These are phyloP conservation scores for Lachnellula arida DNA, from an alignment of 2,329 filamentous ascomycete genomes.

Conservation along the genomic window DNA sequence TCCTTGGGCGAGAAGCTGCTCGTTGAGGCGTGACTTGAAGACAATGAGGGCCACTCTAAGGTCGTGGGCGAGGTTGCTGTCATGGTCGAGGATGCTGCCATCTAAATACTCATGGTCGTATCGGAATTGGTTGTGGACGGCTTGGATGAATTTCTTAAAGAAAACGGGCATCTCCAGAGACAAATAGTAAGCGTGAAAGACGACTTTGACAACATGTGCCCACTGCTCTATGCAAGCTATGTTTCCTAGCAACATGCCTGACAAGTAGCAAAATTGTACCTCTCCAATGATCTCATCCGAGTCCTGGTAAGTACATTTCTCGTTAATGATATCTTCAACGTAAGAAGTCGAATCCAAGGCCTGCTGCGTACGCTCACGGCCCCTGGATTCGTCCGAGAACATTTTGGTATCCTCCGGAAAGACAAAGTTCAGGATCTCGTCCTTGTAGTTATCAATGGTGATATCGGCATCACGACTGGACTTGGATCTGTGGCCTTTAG, in stretches of 20 bases:
- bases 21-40: constrained; percentile 51
- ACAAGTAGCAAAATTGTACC: constrained; percentile 55
- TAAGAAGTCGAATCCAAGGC: constrained; percentile 46
- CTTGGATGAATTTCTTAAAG: constrained; percentile 42
- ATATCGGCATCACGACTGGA: constrained; percentile 4
- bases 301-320: constrained; percentile 30
- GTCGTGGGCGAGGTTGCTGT: constrained; percentile 26
- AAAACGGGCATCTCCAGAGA: constrained; percentile 41
- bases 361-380: constrained; percentile 38
- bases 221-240: constrained; percentile 57
- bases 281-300: constrained; percentile 50
- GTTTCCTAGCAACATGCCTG: constrained; percentile 54
- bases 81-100: constrained; percentile 36
- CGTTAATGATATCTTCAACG: constrained; percentile 39
- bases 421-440: constrained; percentile 45
- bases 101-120: constrained; percentile 49
- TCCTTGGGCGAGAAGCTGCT: constrained; percentile 38
- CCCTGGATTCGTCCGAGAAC: constrained; percentile 36
- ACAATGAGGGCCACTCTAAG: constrained; percentile 46
- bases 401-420: constrained; percentile 41
- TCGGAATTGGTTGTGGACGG: constrained; percentile 50
- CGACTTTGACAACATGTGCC: constrained; percentile 50
- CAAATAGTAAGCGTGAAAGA: constrained; percentile 48
- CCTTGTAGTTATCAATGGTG: constrained; percentile 36
- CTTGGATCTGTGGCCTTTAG: neutral